phyloP scores from a whole-genome alignment of 139 green algal genomes.

The Desmodesmus armatus region DNA sequence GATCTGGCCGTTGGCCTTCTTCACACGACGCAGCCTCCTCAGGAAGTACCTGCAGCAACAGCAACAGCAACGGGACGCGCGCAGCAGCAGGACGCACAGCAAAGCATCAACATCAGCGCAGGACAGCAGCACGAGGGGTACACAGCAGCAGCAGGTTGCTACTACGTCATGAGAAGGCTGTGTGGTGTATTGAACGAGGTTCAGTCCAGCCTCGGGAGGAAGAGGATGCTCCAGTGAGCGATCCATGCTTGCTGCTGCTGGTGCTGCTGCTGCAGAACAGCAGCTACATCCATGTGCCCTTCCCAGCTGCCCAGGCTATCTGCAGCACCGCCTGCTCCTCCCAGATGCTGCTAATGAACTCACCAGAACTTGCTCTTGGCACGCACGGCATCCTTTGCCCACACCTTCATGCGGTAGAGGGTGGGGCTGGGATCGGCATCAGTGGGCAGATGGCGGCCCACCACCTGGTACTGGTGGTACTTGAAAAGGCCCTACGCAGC shows the following conservation, averaged over 20 bases:
- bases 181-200: too few species aligned
- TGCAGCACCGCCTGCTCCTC: not conserved
- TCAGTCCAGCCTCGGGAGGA: too few species aligned
- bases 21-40: slow-evolving; percentile 94
- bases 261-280: not conserved
- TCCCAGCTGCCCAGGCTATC: not conserved
- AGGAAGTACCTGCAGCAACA: slow-evolving; percentile 95
- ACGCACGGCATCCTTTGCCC: slow-evolving; percentile 91
- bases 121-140: not conserved
- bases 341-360: slow-evolving; percentile 19
- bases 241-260: slow-evolving; percentile 6
- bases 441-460: slow-evolving; percentile 96
- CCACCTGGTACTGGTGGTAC: slow-evolving; percentile 99
- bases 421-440: slow-evolving; percentile 87
- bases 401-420: slow-evolving; percentile 99
- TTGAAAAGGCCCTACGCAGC: slow-evolving; percentile 82
- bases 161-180: too few species aligned
- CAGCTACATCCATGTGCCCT: not conserved
- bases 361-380: slow-evolving; percentile 99
- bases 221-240: too few species aligned
- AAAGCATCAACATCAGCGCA: too few species aligned
- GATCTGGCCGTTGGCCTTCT: slow-evolving; percentile 99
- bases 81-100: too few species aligned
- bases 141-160: not conserved
- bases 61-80: too few species aligned